Percentiles rank a stretch among this genome's conserved stretches.
Evolutionary conservation across 768 basidiomycete genomes (phyloP).

Genomic region (Termitomyces eurrhizus): DNA sequence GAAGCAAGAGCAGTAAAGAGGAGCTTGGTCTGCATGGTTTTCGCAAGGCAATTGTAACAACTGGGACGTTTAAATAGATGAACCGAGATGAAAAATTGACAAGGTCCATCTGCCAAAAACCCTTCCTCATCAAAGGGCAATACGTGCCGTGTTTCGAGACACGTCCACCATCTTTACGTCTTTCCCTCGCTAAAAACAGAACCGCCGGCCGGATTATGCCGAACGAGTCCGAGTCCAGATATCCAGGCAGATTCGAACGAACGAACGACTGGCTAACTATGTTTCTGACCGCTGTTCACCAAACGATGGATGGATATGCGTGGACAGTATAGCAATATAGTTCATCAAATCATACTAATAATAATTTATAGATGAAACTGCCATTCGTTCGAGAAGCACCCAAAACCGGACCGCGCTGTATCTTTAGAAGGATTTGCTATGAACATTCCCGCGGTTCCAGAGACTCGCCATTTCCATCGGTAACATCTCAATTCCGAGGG

Average conservation of each 20-base stretch:
- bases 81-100: background rate
- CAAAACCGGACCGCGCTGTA: slow-evolving; percentile 18
- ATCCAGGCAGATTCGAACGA: background rate
- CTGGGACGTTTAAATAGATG: background rate
- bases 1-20: slow-evolving; percentile 20
- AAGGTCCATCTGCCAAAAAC: background rate
- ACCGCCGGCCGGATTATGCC: no score
- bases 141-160: background rate
- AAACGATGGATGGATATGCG: no score
- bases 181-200: no score
- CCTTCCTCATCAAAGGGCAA: background rate
- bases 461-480: background rate
- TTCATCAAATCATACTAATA: background rate
- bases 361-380: background rate
- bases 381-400: slow-evolving; percentile 2
- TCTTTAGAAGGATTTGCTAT: slow-evolving; percentile 11
- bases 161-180: no score
- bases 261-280: background rate
- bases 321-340: background rate
- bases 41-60: background rate
- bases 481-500: slow-evolving; percentile 5
- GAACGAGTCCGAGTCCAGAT: no score
- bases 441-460: background rate
- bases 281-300: background rate
- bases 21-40: slow-evolving; percentile 13